Evolutionary conservation across 139 green algal species (phyloP), one percentile per base, ranked within the genome.

Genomic region (Penium margaritaceum): DNA sequence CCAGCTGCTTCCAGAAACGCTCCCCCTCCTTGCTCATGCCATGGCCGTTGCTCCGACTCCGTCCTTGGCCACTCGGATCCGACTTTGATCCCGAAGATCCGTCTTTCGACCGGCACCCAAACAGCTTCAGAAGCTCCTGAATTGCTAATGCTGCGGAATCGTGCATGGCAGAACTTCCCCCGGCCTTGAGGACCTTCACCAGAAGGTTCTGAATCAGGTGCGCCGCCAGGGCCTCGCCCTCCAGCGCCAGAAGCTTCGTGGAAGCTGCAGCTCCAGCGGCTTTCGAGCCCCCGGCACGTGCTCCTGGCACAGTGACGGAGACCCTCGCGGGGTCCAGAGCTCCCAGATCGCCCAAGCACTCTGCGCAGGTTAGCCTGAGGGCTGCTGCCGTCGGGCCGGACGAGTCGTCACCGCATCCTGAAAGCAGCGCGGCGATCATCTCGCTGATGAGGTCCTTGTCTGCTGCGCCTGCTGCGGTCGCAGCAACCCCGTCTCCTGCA

Each of bases 71-170:
- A n/a, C n/a, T n/a, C n/a, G n/a, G n/a, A n/a, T n/a, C n/a, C n/a
- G n/a, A n/a, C n/a, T n/a, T n/a, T n/a, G n/a, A n/a, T n/a, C n/a
- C n/a, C n/a, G n/a, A n/a, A n/a, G 17, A 0, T 60, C 7, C 6
- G 0, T 5, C 37, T 33, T 21, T 33, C 33, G 4, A 39, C 21
- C 53, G 24, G 57, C 84, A 87, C 2, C 58, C 66, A 33, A 44
- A 51, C 43, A 68, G 12, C 32, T 67, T 73, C 34, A 86, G 77
- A 37, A 86, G 46, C 55, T 84, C 84, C 79, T 96, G 90, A 2
- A 95, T 89, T 5, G 89, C 86, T 39, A 93, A 86, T 0, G 86
- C 88, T 1, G 87, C 82, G 33, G 85, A 80, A 30, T 95, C 88
- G 53, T 95, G 85, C 21, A 85, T 80, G 12, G 85, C 77, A 43